Evolutionary conservation across 2,329 filamentous ascomycete species (phyloP), one percentile per base, ranked within the genome.

Genomic region (Botrytis elliptica): DNA sequence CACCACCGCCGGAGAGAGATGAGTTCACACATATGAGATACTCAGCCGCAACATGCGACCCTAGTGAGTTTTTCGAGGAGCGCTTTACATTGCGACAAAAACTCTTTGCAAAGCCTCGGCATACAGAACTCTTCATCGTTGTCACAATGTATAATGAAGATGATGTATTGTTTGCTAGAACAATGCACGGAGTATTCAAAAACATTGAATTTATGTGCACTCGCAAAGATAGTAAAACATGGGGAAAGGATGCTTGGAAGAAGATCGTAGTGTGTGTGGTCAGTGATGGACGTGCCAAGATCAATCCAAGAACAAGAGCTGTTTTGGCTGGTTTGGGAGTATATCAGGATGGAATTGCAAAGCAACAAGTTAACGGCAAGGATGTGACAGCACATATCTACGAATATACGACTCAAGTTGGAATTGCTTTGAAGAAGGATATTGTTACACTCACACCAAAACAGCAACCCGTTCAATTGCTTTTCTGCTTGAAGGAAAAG

Each of bases 61-160:
- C 95, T 0, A 95, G 98, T 82, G 94, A 98, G 81, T 98, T 97
- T 79, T 92, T 94, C 4, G 88, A 91, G 10, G 89, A 91, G 75
- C 95, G 95, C 1, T 99, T 98, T 85, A 96, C 97, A 81, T 85
- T 99, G 79, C 92, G 96, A 72, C 96, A 98, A 83, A 93, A 93
- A 80, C 94, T 98, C 75, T 94, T 94, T 64, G 88, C 86, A 74
- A 97, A 93, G 1, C 86, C 91, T 52, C 90, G 96, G 76, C 95
- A 98, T 82, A 98, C 95, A 0, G 96, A 99, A 83, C 85, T 99
- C 16, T 96, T 98, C 82, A 97, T 99, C 79, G 97, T 95, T 82
- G 87, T 99, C 75, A 99, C 96, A 78, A 98, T 98, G 96, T 98
- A 98, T 85, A 99, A 99, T 83, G 96, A 99, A 84, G 93, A 98